Conservation (phyloP, 2,329 filamentous ascomycete genomes). For the Shiraia bambusicola region DNA sequence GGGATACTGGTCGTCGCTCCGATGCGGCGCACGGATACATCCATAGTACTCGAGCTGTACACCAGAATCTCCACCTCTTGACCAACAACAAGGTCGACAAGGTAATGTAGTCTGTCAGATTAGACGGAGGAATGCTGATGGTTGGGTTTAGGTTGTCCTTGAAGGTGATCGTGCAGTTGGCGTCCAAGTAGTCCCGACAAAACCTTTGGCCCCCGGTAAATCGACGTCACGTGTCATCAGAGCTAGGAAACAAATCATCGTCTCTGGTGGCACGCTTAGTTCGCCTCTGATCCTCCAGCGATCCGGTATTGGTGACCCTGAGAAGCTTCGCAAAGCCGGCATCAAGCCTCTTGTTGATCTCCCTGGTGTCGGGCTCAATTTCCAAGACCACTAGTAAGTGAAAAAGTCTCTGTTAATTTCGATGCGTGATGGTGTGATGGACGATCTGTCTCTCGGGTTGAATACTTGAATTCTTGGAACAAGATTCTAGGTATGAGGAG, state of each 20-base stretch:
- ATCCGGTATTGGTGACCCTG: constrained; percentile 71
- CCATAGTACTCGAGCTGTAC: constrained; percentile 70
- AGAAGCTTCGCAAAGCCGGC: constrained; percentile 68
- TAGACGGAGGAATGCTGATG: neutral
- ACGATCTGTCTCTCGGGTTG: too few species aligned
- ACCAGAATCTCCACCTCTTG: constrained; percentile 70
- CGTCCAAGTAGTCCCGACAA: constrained; percentile 70
- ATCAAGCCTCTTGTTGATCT: constrained; percentile 70
- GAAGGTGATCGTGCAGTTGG: constrained; percentile 71
- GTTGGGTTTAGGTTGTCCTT: constrained; percentile 56
- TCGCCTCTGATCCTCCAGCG: constrained; percentile 74
- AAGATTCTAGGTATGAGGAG: too few species aligned
- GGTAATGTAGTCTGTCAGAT: constrained; percentile 16
- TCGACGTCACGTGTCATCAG: constrained; percentile 59
- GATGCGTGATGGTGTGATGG: too few species aligned
- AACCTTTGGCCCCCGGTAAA: constrained; percentile 62
- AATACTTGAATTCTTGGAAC: too few species aligned
- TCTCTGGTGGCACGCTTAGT: constrained; percentile 71
- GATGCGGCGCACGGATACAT: constrained; percentile 78
- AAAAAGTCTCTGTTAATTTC: too few species aligned
- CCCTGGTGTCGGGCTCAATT: constrained; percentile 73
- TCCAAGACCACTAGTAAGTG: constrained; percentile 69
- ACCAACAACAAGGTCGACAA: constrained; percentile 79
- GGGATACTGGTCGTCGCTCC: constrained; percentile 67
- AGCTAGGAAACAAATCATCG: constrained; percentile 72